Percentiles rank a stretch among this genome's conserved stretches.
These are phyloP conservation scores for Ostreobium quekettii DNA, from an alignment of 139 green algal genomes.

Conservation along the genomic window DNA sequence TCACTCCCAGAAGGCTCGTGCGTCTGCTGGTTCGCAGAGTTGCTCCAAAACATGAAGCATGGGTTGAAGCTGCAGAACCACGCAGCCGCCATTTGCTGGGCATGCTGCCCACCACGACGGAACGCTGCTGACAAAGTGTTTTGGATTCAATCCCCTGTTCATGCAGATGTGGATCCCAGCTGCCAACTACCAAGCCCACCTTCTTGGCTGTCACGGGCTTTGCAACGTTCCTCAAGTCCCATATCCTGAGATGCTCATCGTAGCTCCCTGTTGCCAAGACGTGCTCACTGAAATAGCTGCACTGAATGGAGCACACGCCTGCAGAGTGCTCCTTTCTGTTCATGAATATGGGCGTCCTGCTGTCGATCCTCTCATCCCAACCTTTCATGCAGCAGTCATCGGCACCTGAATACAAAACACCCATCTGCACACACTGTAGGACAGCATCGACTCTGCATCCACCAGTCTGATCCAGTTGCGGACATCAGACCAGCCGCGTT, in stretches of 20 bases:
- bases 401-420: conserved; percentile 46
- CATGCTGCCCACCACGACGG: not conserved
- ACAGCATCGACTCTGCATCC: too few relatives aligned
- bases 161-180: not conserved
- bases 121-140: not conserved
- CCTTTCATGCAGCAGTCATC: conserved; percentile 57
- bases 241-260: conserved; percentile 72
- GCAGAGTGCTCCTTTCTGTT: conserved; percentile 52
- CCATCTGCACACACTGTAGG: too few relatives aligned
- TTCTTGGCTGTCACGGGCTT: conserved; percentile 32
- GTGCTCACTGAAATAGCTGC: conserved; percentile 31
- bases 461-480: too few relatives aligned
- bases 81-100: too few relatives aligned
- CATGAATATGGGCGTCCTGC: conserved; percentile 24
- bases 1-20: too few relatives aligned
- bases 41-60: too few relatives aligned
- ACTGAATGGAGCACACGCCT: conserved; percentile 72
- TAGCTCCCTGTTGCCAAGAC: conserved; percentile 74
- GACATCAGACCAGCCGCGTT: too few relatives aligned
- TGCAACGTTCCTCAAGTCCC: conserved; percentile 46
- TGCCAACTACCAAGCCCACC: conserved; percentile 18
- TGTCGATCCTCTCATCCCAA: conserved; percentile 38
- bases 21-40: too few relatives aligned
- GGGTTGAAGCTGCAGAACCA: too few relatives aligned
- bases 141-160: not conserved